These are phyloP conservation scores for Kwoniella newhampshirensis DNA, from an alignment of 768 basidiomycete species.

Conservation along the genomic window DNA sequence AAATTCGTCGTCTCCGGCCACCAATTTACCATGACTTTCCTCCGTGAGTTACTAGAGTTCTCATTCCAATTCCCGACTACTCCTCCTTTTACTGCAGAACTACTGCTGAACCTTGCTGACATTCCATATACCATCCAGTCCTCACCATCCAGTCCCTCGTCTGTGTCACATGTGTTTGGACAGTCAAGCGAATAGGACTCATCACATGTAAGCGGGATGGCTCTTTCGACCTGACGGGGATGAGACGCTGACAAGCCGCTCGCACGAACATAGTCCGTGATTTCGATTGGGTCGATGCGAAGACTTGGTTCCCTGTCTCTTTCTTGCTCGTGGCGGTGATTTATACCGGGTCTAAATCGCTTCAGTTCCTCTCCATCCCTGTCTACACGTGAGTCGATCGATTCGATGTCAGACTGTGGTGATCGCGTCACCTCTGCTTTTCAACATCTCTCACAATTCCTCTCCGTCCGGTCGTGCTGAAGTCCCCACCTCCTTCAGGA, in stretches of 20 bases:
- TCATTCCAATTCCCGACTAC: no score
- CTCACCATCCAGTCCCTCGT: slow-evolving; percentile 87
- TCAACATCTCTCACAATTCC: no score
- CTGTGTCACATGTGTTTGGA: slow-evolving; percentile 72
- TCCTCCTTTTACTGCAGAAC: no score
- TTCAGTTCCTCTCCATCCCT: slow-evolving; percentile 98
- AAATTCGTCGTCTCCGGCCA: slow-evolving; percentile 96
- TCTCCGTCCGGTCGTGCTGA: no score
- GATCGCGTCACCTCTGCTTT: background rate
- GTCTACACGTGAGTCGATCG: slow-evolving; percentile 67
- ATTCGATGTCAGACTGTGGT: no score
- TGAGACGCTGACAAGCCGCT: no score
- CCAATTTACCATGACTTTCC: slow-evolving; percentile 94
- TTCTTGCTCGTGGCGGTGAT: slow-evolving; percentile 88
- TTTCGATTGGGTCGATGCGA: slow-evolving; percentile 80
- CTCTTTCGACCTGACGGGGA: no score
- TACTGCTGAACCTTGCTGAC: no score
- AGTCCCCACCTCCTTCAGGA: slow-evolving; percentile 54
- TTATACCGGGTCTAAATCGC: slow-evolving; percentile 94
- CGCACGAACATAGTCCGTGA: slow-evolving; percentile 59
- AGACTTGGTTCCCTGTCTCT: slow-evolving; percentile 92
- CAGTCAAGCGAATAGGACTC: slow-evolving; percentile 68
- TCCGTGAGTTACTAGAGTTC: slow-evolving; percentile 55
- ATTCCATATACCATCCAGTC: no score
- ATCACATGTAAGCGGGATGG: slow-evolving; percentile 48